Conservation (phyloP, 1,139 yeast species). For the Geotrichum bryndzae region DNA sequence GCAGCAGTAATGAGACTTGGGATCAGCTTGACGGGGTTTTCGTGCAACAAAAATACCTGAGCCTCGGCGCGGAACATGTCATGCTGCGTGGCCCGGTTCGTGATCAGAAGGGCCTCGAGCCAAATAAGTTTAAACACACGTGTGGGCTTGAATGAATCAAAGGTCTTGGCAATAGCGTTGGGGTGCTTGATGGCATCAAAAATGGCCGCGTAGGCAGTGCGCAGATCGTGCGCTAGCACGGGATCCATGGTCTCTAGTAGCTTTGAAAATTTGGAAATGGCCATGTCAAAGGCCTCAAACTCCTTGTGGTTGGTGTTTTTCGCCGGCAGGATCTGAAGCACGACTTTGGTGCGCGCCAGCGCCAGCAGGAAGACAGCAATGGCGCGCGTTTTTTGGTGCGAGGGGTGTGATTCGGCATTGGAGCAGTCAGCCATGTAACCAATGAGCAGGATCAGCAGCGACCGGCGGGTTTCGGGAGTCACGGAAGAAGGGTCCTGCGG, state of each 20-base stretch:
- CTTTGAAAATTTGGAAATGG: conserved; percentile 1
- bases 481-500: neutral
- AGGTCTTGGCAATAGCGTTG: conserved; percentile 4
- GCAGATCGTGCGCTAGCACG: conserved; percentile 3
- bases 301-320: conserved; percentile 11
- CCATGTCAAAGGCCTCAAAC: conserved; percentile 7
- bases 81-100: conserved; percentile 26
- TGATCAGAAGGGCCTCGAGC: conserved; percentile 31
- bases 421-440: conserved; percentile 12
- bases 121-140: conserved; percentile 31
- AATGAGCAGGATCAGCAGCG: conserved; percentile 7
- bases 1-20: conserved; percentile 33
- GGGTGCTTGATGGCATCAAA: conserved; percentile 13
- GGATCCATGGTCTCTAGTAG: conserved; percentile 4
- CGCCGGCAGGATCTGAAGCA: conserved; percentile 1
- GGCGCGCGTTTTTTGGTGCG: conserved; percentile 7
- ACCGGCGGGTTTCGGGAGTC: conserved; percentile 3
- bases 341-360: conserved; percentile 7
- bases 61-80: conserved; percentile 27
- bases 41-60: conserved; percentile 28
- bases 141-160: conserved; percentile 20
- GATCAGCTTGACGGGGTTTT: conserved; percentile 27
- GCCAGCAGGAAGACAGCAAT: conserved; percentile 9
- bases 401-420: neutral
- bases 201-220: conserved; percentile 1